These are phyloP conservation scores for Backusella westeae DNA, from an alignment of 192 early-diverging fungal species.

Conservation along the genomic window DNA sequence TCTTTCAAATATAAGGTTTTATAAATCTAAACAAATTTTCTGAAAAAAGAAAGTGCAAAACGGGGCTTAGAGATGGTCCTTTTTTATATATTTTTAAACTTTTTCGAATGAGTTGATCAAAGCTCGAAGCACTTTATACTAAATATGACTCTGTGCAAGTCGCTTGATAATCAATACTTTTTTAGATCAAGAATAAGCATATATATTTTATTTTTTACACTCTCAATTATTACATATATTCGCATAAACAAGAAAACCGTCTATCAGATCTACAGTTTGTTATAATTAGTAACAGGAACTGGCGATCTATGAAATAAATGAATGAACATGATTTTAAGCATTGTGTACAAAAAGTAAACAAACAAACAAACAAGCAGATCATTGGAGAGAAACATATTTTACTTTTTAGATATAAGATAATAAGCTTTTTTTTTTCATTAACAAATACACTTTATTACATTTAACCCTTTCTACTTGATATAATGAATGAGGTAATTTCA, in stretches of 20 bases:
- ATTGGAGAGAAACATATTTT: too few relatives aligned
- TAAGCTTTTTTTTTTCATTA: background rate
- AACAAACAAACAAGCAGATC: too few relatives aligned
- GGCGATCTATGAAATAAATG: background rate
- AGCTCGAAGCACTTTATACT: background rate
- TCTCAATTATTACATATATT: background rate
- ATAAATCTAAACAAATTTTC: background rate
- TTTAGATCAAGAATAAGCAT: too few relatives aligned
- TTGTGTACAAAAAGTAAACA: background rate
- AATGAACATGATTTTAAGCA: background rate
- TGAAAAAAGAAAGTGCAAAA: background rate
- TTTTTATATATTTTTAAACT: background rate
- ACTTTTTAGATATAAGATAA: background rate
- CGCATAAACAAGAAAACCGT: background rate
- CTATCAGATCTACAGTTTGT: background rate
- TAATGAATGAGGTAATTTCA: background rate
- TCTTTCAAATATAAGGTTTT: too few relatives aligned
- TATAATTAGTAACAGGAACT: background rate
- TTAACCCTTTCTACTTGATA: background rate
- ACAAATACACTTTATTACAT: background rate
- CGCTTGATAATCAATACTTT: background rate
- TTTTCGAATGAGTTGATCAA: too few relatives aligned
- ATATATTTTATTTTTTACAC: background rate
- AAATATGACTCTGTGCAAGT: background rate
- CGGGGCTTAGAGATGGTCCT: background rate